Evolutionary conservation across 148 eudicot species (phyloP), one percentile per base, ranked within the genome.

Genomic region (Diospyros lotus): DNA sequence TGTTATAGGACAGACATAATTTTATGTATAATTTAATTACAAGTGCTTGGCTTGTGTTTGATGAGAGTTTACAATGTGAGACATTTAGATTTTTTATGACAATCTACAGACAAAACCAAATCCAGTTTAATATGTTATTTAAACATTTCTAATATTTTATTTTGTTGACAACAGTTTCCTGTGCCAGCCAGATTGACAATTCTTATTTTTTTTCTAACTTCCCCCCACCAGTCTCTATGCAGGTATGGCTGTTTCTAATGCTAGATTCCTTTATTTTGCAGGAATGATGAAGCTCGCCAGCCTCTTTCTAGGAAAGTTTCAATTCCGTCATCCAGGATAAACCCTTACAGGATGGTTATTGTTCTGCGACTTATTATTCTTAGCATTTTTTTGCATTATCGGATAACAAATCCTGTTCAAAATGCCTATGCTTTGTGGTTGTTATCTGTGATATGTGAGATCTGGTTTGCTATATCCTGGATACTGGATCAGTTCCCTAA

Each of bases 241-340:
- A 50, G 50, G 17, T n/a, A 44, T 18, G 8, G n/a, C 10, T 6
- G 6, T 48, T 17, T 73, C 14, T 9, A 13, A 28, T 40, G 61
- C 78, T 68, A 38, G 59, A 52, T 67, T 69, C 45, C 68, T 76
- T 69, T 41, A 1, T 83, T 54, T 46, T 85, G 86, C 87, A 93
- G 98, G 86, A 93, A 89, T 84, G 98, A 93, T 80, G 98, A 93
- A 77, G 89, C 97, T 51, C 89, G 98, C 1, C 98, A 93, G 66
- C 98, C 98, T 55, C 87, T 93, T 63, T 91, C 98, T 9, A 93
- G 98, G 81, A 93, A 93, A 83, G 94, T 93, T 84, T 91, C 98
- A 60, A 72, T 93, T 77, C 85, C 98, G 66, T 93, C 98, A 61
- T 91, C 97, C 54, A 89, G 85, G 82, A 91, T 93, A 64, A 93